Conservation (phyloP, 2,329 filamentous ascomycete species). For the Chrysoporthe puriensis region DNA sequence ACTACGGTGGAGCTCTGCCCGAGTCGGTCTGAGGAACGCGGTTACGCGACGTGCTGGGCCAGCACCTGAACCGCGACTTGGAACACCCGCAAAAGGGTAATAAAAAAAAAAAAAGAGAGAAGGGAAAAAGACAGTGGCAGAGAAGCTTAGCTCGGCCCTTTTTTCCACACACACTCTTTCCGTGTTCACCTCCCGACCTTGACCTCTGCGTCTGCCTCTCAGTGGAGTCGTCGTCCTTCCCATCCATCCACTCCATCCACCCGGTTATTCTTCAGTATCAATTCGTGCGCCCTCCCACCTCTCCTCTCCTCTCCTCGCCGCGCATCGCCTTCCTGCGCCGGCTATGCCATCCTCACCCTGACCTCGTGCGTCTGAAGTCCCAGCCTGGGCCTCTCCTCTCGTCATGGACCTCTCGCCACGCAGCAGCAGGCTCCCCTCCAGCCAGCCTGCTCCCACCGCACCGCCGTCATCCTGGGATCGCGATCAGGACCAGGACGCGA, state of each 20-base stretch:
- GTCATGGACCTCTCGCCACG: conserved; percentile 28
- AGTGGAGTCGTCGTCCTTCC: conserved; percentile 20
- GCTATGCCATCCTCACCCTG: conserved; percentile 4
- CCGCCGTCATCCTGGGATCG: conserved; percentile 42
- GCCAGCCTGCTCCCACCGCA: conserved; percentile 24
- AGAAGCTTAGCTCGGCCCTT: conserved; percentile 18
- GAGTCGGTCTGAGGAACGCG: conserved; percentile 27
- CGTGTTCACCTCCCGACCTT: conserved; percentile 6
- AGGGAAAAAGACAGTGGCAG: conserved; percentile 7
- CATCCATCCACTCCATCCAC: background rate
- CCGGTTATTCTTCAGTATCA: background rate
- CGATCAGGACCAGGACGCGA: conserved; percentile 38
- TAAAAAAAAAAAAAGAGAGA: background rate
- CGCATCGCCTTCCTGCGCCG: background rate
- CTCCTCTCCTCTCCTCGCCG: too few relatives aligned
- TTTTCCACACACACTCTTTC: conserved; percentile 4
- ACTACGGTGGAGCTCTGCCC: conserved; percentile 16
- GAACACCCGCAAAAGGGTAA: conserved; percentile 11
- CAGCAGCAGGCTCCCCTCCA: conserved; percentile 15
- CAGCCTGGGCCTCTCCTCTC: background rate
- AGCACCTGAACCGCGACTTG: conserved; percentile 26
- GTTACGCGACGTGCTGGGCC: conserved; percentile 28
- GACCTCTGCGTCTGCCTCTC: conserved; percentile 16
- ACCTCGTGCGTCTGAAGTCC: background rate
- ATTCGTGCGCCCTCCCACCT: background rate